phyloP scores from a whole-genome alignment of 331 rosid species.

The Telfairia occidentalis region DNA sequence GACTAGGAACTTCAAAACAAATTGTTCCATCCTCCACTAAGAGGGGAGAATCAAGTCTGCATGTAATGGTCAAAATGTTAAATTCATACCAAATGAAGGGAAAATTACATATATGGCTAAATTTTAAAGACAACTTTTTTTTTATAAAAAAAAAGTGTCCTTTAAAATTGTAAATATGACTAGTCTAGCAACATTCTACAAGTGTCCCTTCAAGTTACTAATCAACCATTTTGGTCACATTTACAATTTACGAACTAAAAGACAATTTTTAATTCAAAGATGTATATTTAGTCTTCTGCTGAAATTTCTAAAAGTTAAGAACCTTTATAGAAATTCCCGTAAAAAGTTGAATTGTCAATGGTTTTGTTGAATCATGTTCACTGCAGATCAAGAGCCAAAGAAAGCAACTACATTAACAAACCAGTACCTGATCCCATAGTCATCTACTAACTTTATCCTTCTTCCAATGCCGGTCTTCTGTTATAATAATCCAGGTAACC shows the following conservation, averaged over 20 bases:
- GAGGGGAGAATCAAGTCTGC: neutral
- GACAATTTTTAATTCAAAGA: neutral
- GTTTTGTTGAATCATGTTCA: neutral
- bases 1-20: neutral
- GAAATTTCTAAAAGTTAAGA: neutral
- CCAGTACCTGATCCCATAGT: neutral
- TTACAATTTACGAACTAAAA: neutral
- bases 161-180: neutral
- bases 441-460: conserved; percentile 16
- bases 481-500: conserved; percentile 70
- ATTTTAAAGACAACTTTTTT: neutral
- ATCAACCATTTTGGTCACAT: too few species aligned
- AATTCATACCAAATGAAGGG: neutral
- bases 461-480: conserved; percentile 31
- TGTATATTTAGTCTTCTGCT: neutral
- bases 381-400: too few species aligned
- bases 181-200: too few species aligned
- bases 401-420: neutral
- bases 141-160: neutral
- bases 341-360: neutral
- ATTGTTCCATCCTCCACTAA: neutral
- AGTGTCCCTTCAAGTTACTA: too few species aligned
- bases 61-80: neutral
- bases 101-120: neutral
- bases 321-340: neutral